Base-by-base conservation (phyloP, 768 basidiomycete genomes). In the Paxillus involutus region DNA sequence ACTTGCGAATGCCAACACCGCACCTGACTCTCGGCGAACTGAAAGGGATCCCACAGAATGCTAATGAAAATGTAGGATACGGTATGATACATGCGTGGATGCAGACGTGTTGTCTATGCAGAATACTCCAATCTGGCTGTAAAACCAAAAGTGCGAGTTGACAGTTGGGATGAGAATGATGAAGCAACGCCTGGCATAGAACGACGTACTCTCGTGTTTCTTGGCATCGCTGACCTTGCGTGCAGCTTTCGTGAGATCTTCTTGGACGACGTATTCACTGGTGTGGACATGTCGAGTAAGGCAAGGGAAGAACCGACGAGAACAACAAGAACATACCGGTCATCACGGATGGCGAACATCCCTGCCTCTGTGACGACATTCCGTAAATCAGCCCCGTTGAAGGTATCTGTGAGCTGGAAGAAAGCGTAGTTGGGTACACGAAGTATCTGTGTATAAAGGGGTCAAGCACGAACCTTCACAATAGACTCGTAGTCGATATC, bases 401-500 rank as follows among this genome's bases (percentile, higher is more conserved):
- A 98, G 0, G 81, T 82, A 61, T 97, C 95, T 0, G 89, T 89
- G 24, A 96, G 80, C 88, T 89, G 6, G 32, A 57, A 58, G 60
- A 52, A 60, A 55, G 7, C 14, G 26, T 4, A 33, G 13, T 7
- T 53, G 33, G n/a, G 47, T 42, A 57, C 26, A 33, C 29, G 12
- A 21, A 16, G 13, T 3, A 35, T 37, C 32, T 29, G 33, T 12
- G 35, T 35, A 36, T 45, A 1, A 21, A 17, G 50, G 32, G 1
- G 9, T 30, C 12, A 37, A 50, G 9, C 10, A 61, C 71, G 47
- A 44, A 91, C 89, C 79, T 98, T 99, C 54, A 98, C 97, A 60
- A 98, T 90, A 4, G 97, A 94, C 67, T 98, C 97, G 63, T 94
- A 98, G 70, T 99, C 96, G 16, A 99, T 94, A 42, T 97, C 95